Evolutionary conservation across 106 monocot species (phyloP).

Genomic region (Dendrobium officinale): DNA sequence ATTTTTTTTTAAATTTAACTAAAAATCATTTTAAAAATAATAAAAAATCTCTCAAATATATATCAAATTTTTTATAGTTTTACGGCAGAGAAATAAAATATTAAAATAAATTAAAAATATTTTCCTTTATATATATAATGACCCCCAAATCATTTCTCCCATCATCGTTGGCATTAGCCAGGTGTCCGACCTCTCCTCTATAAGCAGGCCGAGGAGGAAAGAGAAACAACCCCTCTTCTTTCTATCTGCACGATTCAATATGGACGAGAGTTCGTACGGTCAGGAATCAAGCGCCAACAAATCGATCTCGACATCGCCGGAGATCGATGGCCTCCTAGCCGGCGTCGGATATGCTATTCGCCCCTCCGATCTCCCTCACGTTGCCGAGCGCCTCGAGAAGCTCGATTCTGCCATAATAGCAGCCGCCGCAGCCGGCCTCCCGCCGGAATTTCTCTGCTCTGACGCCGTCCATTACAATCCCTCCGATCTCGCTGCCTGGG

Average conservation of each 20-base stretch:
- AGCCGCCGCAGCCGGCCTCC: conserved; percentile 4
- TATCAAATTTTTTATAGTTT: too few species aligned
- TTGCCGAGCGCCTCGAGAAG: conserved; percentile 6
- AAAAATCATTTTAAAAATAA: too few species aligned
- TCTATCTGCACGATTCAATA: neutral
- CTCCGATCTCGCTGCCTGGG: conserved; percentile 47
- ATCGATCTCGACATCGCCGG: neutral
- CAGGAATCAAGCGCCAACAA: too few species aligned
- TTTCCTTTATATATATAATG: too few species aligned
- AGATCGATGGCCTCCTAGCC: conserved; percentile 13
- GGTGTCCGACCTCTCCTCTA: neutral
- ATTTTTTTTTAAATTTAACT: too few species aligned
- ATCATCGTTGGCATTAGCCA: neutral
- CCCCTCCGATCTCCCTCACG: conserved; percentile 9
- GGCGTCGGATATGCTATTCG: conserved; percentile 10
- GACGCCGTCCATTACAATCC: conserved; percentile 40
- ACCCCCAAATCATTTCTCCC: too few species aligned
- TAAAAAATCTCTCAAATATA: too few species aligned
- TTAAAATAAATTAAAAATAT: too few species aligned
- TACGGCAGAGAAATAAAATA: too few species aligned
- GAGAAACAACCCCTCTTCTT: neutral
- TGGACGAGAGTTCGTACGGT: neutral
- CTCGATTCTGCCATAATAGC: conserved; percentile 11
- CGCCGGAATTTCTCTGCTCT: conserved; percentile 9
- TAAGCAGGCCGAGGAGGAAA: neutral